These are phyloP conservation scores for Boletus pseudopeckii DNA, from an alignment of 768 basidiomycete genomes.

Conservation along the genomic window DNA sequence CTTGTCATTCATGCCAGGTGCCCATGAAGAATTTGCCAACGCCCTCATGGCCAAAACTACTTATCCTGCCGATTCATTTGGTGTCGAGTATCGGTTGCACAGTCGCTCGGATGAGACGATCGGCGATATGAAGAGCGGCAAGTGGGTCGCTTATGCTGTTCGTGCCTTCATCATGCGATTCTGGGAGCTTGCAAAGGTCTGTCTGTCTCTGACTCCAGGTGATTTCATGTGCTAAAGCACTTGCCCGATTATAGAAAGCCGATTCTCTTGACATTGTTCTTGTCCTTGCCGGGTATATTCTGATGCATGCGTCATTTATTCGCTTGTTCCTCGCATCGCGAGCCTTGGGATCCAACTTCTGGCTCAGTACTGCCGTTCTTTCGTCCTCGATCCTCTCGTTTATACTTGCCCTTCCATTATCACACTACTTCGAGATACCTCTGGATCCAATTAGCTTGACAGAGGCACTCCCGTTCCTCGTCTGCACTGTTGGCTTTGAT, in stretches of 20 bases:
- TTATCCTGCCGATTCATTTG: constrained; percentile 36
- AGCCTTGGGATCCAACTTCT: constrained; percentile 73
- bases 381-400: constrained; percentile 80
- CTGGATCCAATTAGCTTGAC: constrained; percentile 92
- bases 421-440: constrained; percentile 74
- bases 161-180: constrained; percentile 74
- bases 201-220: constrained; percentile 17
- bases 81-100: constrained; percentile 52
- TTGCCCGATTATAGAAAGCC: constrained; percentile 59
- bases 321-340: constrained; percentile 87
- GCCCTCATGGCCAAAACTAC: constrained; percentile 32
- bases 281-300: constrained; percentile 86
- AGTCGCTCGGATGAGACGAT: constrained; percentile 46
- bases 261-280: constrained; percentile 95
- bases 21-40: constrained; percentile 49
- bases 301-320: constrained; percentile 96
- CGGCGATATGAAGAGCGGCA: constrained; percentile 72
- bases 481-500: constrained; percentile 97
- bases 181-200: constrained; percentile 79
- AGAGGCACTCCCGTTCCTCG: constrained; percentile 95
- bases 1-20: constrained; percentile 47
- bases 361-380: constrained; percentile 69
- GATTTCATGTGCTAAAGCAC: constrained; percentile 5
- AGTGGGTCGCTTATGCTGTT: constrained; percentile 88
- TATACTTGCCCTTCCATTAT: constrained; percentile 75